Percentiles rank a stretch among this genome's conserved stretches.
Conservation (phyloP, 208 protist genomes). For the Leishmania aethiopica region DNA sequence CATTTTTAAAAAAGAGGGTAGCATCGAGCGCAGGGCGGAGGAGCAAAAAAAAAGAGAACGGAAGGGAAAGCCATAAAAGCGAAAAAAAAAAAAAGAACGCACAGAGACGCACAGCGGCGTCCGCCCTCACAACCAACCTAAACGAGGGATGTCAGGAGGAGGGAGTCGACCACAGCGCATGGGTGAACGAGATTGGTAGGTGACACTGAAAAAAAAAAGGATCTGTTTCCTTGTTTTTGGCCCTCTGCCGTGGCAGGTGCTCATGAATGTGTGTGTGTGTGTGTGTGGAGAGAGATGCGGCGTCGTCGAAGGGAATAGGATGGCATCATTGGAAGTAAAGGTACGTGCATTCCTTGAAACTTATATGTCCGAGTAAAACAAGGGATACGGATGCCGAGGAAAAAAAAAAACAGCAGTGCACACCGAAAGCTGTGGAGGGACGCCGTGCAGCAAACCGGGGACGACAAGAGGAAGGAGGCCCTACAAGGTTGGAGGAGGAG, state of each 20-base stretch:
- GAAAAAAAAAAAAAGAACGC: background rate
- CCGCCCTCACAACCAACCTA: background rate
- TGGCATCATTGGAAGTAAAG: background rate
- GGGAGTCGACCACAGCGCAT: background rate
- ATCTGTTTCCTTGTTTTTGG: background rate
- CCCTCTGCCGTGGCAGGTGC: background rate
- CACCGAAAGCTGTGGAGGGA: background rate
- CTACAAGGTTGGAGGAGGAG: background rate
- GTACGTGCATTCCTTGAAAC: background rate
- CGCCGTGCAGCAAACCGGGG: background rate
- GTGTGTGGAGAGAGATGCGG: background rate
- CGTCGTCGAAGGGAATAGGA: background rate
- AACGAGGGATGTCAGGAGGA: background rate
- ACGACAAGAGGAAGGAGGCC: background rate
- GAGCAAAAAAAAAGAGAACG: background rate
- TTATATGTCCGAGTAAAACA: background rate
- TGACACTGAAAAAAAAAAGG: background rate
- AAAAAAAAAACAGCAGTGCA: background rate
- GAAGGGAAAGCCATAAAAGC: background rate
- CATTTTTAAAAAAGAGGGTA: background rate
- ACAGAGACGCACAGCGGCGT: background rate
- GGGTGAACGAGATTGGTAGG: background rate
- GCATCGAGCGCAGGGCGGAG: background rate
- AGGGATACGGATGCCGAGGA: background rate
- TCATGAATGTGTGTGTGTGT: background rate